Evolutionary conservation across 164 flowering plant genomes (phyloP), one percentile per base, ranked within the genome.

Genomic region (Buxus sempervirens): DNA sequence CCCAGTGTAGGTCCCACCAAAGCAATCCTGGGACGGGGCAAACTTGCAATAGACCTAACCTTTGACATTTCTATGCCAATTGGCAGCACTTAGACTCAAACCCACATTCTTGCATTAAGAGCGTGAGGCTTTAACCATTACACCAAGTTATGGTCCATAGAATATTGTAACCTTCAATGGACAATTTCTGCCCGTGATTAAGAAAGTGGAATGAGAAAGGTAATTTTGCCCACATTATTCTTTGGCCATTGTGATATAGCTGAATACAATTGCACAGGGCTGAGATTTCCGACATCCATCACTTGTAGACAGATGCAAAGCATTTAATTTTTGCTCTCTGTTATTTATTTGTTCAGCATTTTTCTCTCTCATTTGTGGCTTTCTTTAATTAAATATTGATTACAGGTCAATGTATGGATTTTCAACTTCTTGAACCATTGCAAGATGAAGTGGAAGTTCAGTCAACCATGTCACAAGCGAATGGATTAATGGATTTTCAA

Each of bases 351-450:
- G 1, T 15, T 10, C 51, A 10, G 51, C 18, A 45, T 4, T 26
- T 25, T 20, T 19, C 48, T 36, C 54, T 15, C 24, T 15, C 22
- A 32, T 14, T 9, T 25, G 32, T 41, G 25, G 27, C 45, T 62
- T 16, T 26, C 15, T 12, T n/a, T 53, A n/a, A 19, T 53, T 54
- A 9, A 19, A 64, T 51, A 27, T 27, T 51, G 27, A 26, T 64
- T 42, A 27, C 67, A 64, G 58, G 53, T 64, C 24, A 54, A 54
- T n/a, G 58, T 14, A n/a, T 45, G 64, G 63, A 68, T 26, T 54
- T 18, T 7, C 70, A 24, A n/a, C 51, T 41, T 20, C 23, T 5
- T 24, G 56, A 42, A 58, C 54, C 20, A 26, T 53, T 58, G 23
- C 24, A 58, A 26, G 63, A n/a, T n/a, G n/a, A n/a, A n/a, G 38